Conservation (phyloP, 2,329 filamentous ascomycete species). For the Claviceps humidiphila region DNA sequence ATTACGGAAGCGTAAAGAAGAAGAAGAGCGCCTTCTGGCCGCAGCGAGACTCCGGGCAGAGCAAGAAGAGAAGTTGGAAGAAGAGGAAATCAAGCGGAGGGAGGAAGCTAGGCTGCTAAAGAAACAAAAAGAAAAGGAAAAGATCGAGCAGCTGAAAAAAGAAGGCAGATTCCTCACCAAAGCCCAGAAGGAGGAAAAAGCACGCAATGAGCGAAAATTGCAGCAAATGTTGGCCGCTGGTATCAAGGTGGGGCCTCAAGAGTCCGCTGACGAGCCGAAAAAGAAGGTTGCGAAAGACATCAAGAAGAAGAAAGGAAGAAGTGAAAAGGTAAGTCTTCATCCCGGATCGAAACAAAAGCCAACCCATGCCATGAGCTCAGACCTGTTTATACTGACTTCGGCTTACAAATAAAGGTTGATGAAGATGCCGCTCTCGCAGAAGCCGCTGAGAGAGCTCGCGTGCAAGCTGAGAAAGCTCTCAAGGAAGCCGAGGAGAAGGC, state of each 20-base stretch:
- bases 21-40: conserved; percentile 44
- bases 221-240: conserved; percentile 76
- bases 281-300: conserved; percentile 65
- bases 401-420: conserved; percentile 38
- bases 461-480: conserved; percentile 53
- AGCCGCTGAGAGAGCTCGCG: conserved; percentile 56
- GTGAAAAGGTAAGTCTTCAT: conserved; percentile 33
- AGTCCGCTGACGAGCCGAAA: conserved; percentile 49
- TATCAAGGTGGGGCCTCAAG: conserved; percentile 54
- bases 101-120: conserved; percentile 64
- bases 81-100: conserved; percentile 54
- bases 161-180: conserved; percentile 80
- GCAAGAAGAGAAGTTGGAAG: conserved; percentile 49
- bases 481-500: conserved; percentile 51
- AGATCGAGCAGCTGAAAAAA: conserved; percentile 75
- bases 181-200: conserved; percentile 72
- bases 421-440: conserved; percentile 69
- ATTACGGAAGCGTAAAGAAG: conserved; percentile 51
- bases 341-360: background rate
- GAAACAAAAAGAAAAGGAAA: conserved; percentile 80
- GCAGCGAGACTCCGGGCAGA: conserved; percentile 54
- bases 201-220: conserved; percentile 62
- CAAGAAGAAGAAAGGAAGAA: conserved; percentile 64
- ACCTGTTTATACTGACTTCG: conserved; percentile 1
- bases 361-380: background rate